Evolutionary conservation across 345 rosid genomes (phyloP).

Genomic region (Atalantia buxifolia): DNA sequence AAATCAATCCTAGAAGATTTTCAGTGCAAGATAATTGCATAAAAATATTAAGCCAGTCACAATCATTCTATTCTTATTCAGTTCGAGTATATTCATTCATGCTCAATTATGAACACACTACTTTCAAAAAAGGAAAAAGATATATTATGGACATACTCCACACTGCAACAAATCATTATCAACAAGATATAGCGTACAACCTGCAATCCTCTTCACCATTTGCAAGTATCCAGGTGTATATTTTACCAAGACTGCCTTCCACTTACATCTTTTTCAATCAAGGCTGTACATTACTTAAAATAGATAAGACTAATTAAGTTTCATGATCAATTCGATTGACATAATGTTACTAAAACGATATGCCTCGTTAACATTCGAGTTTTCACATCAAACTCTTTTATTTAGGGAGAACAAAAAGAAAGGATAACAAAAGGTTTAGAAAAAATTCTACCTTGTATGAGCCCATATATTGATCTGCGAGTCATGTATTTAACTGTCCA

Average conservation of each 20-base stretch:
- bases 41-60: neutral
- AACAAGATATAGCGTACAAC: neutral
- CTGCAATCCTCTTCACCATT: neutral
- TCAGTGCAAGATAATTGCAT: neutral
- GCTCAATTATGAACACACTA: too few species aligned
- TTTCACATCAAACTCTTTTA: neutral
- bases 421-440: neutral
- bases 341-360: neutral
- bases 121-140: too few species aligned
- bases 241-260: neutral
- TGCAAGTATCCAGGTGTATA: neutral
- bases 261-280: neutral
- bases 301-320: neutral
- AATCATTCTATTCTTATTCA: neutral
- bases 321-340: neutral
- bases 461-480: neutral
- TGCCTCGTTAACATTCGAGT: neutral
- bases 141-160: neutral
- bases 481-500: slow-evolving; percentile 1
- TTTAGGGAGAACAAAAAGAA: neutral
- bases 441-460: slow-evolving; percentile 3
- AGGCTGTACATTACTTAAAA: neutral
- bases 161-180: neutral
- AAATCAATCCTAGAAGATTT: neutral
- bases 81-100: neutral